Conservation (phyloP, 2,329 filamentous ascomycete species). For the Talaromyces amestolkiae region DNA sequence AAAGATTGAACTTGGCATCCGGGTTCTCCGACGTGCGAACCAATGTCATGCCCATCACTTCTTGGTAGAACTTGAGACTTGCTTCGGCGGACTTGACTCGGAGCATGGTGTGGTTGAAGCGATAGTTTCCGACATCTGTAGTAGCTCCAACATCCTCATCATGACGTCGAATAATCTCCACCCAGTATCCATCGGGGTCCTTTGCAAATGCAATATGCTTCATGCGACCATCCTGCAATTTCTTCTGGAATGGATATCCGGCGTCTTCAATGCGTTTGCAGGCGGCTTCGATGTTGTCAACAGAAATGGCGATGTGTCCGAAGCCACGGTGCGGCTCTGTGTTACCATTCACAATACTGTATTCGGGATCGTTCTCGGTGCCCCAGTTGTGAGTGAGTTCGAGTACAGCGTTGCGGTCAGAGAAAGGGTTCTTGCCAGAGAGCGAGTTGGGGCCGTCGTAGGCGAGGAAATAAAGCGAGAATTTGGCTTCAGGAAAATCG, state of each 20-base stretch:
- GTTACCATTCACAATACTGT: constrained; percentile 84
- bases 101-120: constrained; percentile 71
- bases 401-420: constrained; percentile 82
- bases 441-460: constrained; percentile 75
- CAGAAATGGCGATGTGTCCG: constrained; percentile 80
- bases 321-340: constrained; percentile 80
- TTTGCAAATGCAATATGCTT: constrained; percentile 83
- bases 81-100: constrained; percentile 79
- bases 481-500: constrained; percentile 80
- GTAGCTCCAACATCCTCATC: constrained; percentile 68
- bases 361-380: constrained; percentile 79
- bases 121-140: constrained; percentile 74
- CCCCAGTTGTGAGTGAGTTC: constrained; percentile 85
- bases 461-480: constrained; percentile 92
- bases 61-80: constrained; percentile 77
- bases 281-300: constrained; percentile 82
- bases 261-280: constrained; percentile 86
- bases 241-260: constrained; percentile 94
- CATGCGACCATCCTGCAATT: constrained; percentile 84
- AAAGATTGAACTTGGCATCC: constrained; percentile 77
- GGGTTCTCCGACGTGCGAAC: constrained; percentile 69
- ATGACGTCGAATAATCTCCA: constrained; percentile 61
- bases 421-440: constrained; percentile 72
- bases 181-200: constrained; percentile 81
- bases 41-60: constrained; percentile 83